Base-by-base conservation (phyloP, 371 early-diverging fungal genomes). In the Mucor plumbeus region DNA sequence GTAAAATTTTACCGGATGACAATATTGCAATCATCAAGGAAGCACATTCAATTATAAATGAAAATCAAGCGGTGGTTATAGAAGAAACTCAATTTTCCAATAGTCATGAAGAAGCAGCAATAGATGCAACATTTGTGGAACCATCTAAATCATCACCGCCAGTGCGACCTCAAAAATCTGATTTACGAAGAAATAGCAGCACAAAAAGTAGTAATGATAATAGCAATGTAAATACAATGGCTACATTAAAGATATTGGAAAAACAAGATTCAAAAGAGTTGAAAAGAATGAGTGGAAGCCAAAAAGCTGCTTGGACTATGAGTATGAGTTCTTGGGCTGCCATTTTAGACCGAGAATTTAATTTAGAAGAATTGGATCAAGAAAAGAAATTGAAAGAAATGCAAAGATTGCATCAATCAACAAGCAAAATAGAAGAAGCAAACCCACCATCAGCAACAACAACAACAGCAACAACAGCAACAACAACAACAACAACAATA, bases 241-340 rank as follows among this genome's bases (percentile, higher is more conserved):
- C 50, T 17, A 26, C 38, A 17, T 31, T 54, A 1, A 50, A 53
- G 5, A 21, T 33, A 35, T 33, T 39, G 48, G 59, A 38, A 15
- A 19, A 44, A 40, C 15, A 68, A 7, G 40, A 47, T 2, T 41
- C 35, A 21, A 48, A 60, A 31, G 36, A 48, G 39, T 59, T 39
- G 26, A 53, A 39, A 21, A n/a, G 47, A 39, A 67, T 66, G 21
- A 79, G 79, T 65, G 82, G 82, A 33, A 77, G 77, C 59, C 82
- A 82, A 69, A 82, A 82, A 31, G 75, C 77, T 9, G 71, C 79
- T 10, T 82, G 82, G 82, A 70, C 79, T 0, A 73, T 77, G 59
- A 77, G 69, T 7, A 71, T 79, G 71, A 73, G 69, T 10, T 77
- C 82, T 5, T 82, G 79, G 82, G 77, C 77, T 33, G 71, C 77